Conservation (phyloP, 129 eudicot species). For the Escallonia herrerae region DNA sequence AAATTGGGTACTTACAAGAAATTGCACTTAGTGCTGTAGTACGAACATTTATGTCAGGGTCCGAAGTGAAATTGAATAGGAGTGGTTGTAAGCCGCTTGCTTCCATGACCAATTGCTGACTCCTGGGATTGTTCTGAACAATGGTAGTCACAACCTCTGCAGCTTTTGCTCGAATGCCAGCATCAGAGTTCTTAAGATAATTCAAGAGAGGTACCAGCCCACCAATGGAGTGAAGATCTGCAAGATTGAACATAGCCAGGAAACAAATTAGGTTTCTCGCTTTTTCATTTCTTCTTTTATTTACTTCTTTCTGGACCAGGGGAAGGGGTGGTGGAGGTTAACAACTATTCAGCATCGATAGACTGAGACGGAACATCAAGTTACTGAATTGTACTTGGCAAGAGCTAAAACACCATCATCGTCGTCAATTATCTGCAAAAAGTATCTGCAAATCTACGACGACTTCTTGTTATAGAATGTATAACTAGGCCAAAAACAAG, state of each 20-base stretch:
- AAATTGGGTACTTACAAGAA: conserved; percentile 52
- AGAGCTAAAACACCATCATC: too few species aligned
- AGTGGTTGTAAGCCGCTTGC: conserved; percentile 88
- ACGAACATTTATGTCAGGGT: conserved; percentile 63
- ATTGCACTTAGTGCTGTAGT: conserved; percentile 92
- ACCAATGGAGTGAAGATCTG: conserved; percentile 88
- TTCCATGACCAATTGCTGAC: conserved; percentile 96
- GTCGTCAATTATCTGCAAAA: too few species aligned
- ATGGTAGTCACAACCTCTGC: conserved; percentile 87
- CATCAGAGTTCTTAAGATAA: conserved; percentile 65
- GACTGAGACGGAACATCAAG: too few species aligned
- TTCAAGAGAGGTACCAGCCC: conserved; percentile 74
- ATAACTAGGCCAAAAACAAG: too few species aligned
- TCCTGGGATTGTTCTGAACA: conserved; percentile 86
- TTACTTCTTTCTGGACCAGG: too few species aligned
- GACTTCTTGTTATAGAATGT: too few species aligned
- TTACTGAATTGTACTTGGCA: too few species aligned
- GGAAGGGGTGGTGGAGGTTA: too few species aligned
- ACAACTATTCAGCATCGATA: too few species aligned
- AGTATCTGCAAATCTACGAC: too few species aligned
- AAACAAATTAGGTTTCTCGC: too few species aligned
- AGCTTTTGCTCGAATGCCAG: conserved; percentile 84
- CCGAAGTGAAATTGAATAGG: conserved; percentile 57
- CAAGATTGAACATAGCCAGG: neutral
- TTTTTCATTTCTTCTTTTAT: too few species aligned